Evolutionary conservation across 1,284 basidiomycete genomes (phyloP), one percentile per base, ranked within the genome.

Genomic region (Blastosporella zonata): DNA sequence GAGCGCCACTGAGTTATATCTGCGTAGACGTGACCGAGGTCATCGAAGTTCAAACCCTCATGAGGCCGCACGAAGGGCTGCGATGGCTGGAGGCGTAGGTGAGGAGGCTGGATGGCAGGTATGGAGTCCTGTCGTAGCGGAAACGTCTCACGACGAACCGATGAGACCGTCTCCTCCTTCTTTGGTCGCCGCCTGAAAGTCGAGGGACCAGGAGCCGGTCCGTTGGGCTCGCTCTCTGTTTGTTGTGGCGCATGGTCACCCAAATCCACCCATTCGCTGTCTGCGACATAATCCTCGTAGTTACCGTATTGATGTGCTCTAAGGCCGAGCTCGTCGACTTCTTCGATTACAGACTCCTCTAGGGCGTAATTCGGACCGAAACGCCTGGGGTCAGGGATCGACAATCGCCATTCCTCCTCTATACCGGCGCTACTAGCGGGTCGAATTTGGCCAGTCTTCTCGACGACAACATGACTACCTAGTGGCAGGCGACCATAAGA

Each of bases 31-130:
- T 67, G 59, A 3, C 82, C 79, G 6, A 90, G 76, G 47, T 79
- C 72, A 23, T 78, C 77, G 49, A 81, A 85, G 55, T 83, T 74
- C 40, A 87, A 60, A 5, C 84, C 84, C 10, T 85, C 84, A 31
- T 82, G 65, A 12, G 87, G 86, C 1, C 84, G 77, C 10, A 89
- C 82, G 59, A 86, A 86, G 6, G 85, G 85, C 50, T 81, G 80
- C 15, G 74, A 69, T n/a, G 78, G 73, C 60, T 87, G 84, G 12
- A 87, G 59, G 15, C 84, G 82, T 42, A 85, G 65, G 61, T 87
- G 85, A 34, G 84, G 84, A 13, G 84, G 81, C 8, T 74, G 72
- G 2, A 82, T 62, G 22, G 3, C 25, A 6, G 64, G 57, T 12
- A 71, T 67, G 10, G 64, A 61, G 17, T 68, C 62, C n/a, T 62